Percentiles rank a stretch among this genome's conserved stretches.
These are phyloP conservation scores for Hanseniaspora occidentalis DNA, from an alignment of 805 yeast species.

Conservation along the genomic window DNA sequence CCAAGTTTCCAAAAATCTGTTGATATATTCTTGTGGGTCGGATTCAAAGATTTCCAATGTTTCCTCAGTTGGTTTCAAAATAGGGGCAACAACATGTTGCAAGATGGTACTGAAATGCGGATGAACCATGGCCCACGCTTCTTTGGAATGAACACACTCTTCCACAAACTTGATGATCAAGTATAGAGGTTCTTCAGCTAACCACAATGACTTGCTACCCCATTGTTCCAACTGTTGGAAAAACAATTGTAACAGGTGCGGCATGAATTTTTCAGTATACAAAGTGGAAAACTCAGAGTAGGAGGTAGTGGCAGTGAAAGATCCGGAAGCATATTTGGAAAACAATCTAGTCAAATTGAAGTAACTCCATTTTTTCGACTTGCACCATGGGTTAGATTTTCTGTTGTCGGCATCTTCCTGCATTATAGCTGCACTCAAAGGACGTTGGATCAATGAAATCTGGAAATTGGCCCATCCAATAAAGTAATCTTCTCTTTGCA, in stretches of 20 bases:
- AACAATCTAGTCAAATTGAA: slow-evolving; percentile 65
- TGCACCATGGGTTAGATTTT: slow-evolving; percentile 51
- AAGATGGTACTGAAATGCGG: slow-evolving; percentile 55
- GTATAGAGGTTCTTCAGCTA: slow-evolving; percentile 51
- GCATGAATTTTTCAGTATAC: slow-evolving; percentile 50
- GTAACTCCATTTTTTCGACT: slow-evolving; percentile 79
- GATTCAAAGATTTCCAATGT: slow-evolving; percentile 65
- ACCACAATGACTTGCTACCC: slow-evolving; percentile 57
- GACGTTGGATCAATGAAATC: slow-evolving; percentile 49
- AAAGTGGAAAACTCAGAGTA: slow-evolving; percentile 49
- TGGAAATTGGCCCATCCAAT: slow-evolving; percentile 70
- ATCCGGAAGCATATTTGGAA: slow-evolving; percentile 51
- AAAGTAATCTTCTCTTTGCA: slow-evolving; percentile 41
- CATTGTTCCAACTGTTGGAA: slow-evolving; percentile 60
- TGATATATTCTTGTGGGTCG: slow-evolving; percentile 83
- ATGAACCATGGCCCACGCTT: slow-evolving; percentile 55
- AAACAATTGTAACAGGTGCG: slow-evolving; percentile 55
- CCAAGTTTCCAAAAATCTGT: slow-evolving; percentile 51
- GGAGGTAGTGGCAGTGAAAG: slow-evolving; percentile 32
- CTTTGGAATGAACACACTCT: slow-evolving; percentile 42
- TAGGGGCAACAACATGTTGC: slow-evolving; percentile 62
- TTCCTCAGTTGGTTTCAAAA: slow-evolving; percentile 56
- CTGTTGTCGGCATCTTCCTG: slow-evolving; percentile 13
- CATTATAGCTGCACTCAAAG: slow-evolving; percentile 23
- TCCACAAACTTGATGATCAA: slow-evolving; percentile 54